Evolutionary conservation across 2,329 filamentous ascomycete species (phyloP).

Genomic region (Hirsutella minnesotensis): DNA sequence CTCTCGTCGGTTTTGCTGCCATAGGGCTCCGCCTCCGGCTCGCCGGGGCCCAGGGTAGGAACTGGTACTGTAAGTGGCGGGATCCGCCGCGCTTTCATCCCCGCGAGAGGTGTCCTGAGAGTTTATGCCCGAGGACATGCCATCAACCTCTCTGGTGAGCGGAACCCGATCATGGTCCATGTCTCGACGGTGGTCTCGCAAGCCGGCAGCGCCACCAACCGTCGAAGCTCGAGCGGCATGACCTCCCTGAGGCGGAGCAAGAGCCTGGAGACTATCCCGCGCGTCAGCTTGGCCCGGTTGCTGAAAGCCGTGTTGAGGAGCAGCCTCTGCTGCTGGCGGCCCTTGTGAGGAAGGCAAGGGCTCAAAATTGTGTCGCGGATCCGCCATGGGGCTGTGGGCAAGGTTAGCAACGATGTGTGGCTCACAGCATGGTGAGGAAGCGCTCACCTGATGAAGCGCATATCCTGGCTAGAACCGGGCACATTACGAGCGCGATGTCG

Average conservation of each 20-base stretch:
- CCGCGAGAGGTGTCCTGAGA: constrained; percentile 24
- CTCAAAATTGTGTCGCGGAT: constrained; percentile 12
- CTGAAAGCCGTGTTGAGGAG: background rate
- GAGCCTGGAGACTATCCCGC: background rate
- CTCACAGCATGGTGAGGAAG: background rate
- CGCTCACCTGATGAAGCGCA: constrained; percentile 29
- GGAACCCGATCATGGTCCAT: constrained; percentile 25
- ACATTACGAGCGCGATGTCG: constrained; percentile 27
- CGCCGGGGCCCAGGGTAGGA: constrained; percentile 12
- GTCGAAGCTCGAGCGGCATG: background rate
- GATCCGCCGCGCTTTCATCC: constrained; percentile 12
- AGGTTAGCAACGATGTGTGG: background rate
- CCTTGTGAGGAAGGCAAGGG: constrained; percentile 17
- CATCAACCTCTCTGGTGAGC: constrained; percentile 28
- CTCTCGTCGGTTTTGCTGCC: constrained; percentile 41
- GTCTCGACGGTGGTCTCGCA: constrained; percentile 12
- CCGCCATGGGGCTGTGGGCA: constrained; percentile 18
- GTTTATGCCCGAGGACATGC: constrained; percentile 31
- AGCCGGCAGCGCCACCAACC: constrained; percentile 5
- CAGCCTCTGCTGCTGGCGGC: constrained; percentile 2
- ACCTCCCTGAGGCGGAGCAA: constrained; percentile 1
- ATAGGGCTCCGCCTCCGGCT: constrained; percentile 30
- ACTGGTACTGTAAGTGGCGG: constrained; percentile 6
- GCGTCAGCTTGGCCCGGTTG: background rate
- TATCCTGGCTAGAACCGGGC: constrained; percentile 24